These are phyloP conservation scores for Striga asiatica DNA, from an alignment of 257 asterid genomes.

Conservation along the genomic window DNA sequence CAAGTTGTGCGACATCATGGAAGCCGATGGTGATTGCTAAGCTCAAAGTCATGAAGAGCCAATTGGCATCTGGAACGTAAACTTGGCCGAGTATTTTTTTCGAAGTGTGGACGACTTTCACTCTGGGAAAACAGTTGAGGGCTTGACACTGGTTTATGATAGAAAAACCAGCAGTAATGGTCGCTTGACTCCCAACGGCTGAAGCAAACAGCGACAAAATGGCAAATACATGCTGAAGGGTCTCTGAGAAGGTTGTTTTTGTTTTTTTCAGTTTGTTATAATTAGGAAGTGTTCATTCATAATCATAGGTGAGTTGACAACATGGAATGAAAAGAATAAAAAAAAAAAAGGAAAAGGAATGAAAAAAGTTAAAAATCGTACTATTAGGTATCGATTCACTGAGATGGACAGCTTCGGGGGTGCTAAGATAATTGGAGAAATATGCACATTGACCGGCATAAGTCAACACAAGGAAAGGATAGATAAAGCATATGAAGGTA, in stretches of 20 bases:
- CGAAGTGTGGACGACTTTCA: slow-evolving; percentile 79
- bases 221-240: slow-evolving; percentile 62
- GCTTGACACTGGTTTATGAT: slow-evolving; percentile 91
- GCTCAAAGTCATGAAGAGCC: slow-evolving; percentile 80
- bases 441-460: slow-evolving; percentile 96
- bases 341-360: background rate
- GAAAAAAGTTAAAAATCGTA: slow-evolving; percentile 27
- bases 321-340: background rate
- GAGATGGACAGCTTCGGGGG: slow-evolving; percentile 47
- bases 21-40: slow-evolving; percentile 61
- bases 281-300: background rate
- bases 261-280: slow-evolving; percentile 12
- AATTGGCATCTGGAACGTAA: slow-evolving; percentile 78
- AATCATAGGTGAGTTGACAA: background rate
- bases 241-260: slow-evolving; percentile 29
- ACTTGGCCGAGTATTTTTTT: slow-evolving; percentile 71
- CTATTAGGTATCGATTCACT: slow-evolving; percentile 80
- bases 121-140: slow-evolving; percentile 84
- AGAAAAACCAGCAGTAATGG: slow-evolving; percentile 90
- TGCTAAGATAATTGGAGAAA: slow-evolving; percentile 32
- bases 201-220: slow-evolving; percentile 77
- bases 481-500: slow-evolving; percentile 62
- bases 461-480: slow-evolving; percentile 68
- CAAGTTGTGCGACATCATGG: slow-evolving; percentile 54
- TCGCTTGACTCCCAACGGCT: slow-evolving; percentile 96